Percentiles rank a stretch among this genome's conserved stretches.
These are phyloP conservation scores for Podospora australis DNA, from an alignment of 495 filamentous ascomycete genomes.

Conservation along the genomic window DNA sequence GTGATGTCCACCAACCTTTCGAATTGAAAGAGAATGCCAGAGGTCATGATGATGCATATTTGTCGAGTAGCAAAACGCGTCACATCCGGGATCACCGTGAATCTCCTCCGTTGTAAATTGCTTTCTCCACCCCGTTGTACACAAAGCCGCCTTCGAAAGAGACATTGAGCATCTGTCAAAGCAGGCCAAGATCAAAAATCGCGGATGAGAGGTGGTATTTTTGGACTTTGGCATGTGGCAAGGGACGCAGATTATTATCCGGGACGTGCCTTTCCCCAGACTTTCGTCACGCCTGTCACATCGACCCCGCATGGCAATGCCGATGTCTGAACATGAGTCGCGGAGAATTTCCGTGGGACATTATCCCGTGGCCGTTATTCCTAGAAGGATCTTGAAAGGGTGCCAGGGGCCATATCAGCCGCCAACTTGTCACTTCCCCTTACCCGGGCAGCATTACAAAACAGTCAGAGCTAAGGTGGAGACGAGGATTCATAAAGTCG, in stretches of 20 bases:
- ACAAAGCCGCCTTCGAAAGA: not conserved
- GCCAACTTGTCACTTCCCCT: too few relatives aligned
- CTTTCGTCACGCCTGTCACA: too few relatives aligned
- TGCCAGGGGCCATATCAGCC: not conserved
- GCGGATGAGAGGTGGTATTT: not conserved
- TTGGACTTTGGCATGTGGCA: not conserved
- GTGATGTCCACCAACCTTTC: not conserved
- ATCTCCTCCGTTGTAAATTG: not conserved
- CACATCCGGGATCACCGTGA: not conserved
- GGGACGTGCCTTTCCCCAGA: conserved; percentile 1
- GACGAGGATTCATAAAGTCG: too few relatives aligned
- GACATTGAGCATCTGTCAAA: not conserved
- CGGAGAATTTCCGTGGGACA: not conserved
- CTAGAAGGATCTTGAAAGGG: not conserved
- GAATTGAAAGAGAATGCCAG: not conserved
- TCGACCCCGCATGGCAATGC: not conserved
- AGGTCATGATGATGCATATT: not conserved
- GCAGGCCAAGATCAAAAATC: not conserved
- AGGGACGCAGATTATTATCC: not conserved
- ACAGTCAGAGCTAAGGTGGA: too few relatives aligned
- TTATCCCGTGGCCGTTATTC: not conserved
- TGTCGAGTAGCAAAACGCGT: too few relatives aligned
- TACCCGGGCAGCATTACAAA: too few relatives aligned
- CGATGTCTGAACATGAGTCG: not conserved
- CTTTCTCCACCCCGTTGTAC: not conserved